phyloP scores from a whole-genome alignment of 202 grass and related monocot species.

The Eragrostis tef region DNA sequence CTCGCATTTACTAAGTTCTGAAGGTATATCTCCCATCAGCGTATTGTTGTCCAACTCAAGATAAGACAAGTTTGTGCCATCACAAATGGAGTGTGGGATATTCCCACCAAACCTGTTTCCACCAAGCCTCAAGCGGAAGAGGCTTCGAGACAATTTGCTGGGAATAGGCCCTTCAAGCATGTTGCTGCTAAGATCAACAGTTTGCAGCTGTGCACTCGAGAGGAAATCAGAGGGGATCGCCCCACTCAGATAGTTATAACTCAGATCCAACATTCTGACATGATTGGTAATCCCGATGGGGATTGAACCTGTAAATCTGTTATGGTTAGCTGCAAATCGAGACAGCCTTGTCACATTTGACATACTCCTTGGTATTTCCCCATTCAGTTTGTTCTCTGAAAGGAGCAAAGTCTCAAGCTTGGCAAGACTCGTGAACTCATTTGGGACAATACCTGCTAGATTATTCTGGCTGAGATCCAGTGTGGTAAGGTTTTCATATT shows the following conservation, averaged over 20 bases:
- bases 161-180: constrained; percentile 48
- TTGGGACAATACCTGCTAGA: constrained; percentile 40
- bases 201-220: constrained; percentile 19
- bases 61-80: constrained; percentile 38
- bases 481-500: no score
- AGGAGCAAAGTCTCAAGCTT: constrained; percentile 60
- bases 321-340: constrained; percentile 62
- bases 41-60: constrained; percentile 65
- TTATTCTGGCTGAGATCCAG: constrained; percentile 74
- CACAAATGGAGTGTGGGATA: constrained; percentile 56
- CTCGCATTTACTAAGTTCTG: constrained; percentile 40
- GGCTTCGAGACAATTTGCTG: constrained; percentile 19
- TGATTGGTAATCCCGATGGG: no score
- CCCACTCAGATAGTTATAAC: no score
- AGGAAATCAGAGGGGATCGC: no score
- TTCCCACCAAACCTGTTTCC: constrained; percentile 48
- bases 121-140: constrained; percentile 59
- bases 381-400: constrained; percentile 47
- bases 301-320: constrained; percentile 46
- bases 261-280: no score
- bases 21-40: constrained; percentile 44
- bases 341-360: constrained; percentile 21
- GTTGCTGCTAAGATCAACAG: constrained; percentile 61
- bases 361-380: constrained; percentile 37
- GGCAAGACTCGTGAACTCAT: constrained; percentile 38